These are phyloP conservation scores for Vanilla planifolia DNA, from an alignment of 106 monocot genomes.

Conservation along the genomic window DNA sequence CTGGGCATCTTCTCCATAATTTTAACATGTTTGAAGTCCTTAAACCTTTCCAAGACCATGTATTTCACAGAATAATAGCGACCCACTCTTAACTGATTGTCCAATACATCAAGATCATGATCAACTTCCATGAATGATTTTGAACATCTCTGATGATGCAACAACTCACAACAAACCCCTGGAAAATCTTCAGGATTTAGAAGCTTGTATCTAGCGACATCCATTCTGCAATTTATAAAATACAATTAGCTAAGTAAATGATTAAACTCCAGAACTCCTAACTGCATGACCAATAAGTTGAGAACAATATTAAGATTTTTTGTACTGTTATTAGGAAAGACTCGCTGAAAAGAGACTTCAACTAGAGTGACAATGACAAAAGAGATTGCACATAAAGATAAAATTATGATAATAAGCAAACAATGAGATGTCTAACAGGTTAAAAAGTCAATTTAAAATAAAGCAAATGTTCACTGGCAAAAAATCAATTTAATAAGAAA, in stretches of 20 bases:
- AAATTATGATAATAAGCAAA: too few relatives aligned
- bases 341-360: neutral
- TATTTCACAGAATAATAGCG: conserved; percentile 76
- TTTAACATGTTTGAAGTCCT: conserved; percentile 71
- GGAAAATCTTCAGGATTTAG: conserved; percentile 20
- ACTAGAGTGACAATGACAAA: neutral
- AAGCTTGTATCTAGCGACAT: conserved; percentile 68
- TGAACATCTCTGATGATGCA: conserved; percentile 16
- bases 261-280: neutral
- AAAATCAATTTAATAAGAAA: too few relatives aligned
- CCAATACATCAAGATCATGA: conserved; percentile 54
- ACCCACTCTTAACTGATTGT: conserved; percentile 51
- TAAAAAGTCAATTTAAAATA: too few relatives aligned
- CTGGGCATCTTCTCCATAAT: conserved; percentile 23
- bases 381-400: neutral
- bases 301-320: neutral
- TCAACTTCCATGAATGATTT: conserved; percentile 38
- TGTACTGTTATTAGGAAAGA: too few relatives aligned
- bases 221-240: conserved; percentile 58
- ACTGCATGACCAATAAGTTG: neutral
- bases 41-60: conserved; percentile 52
- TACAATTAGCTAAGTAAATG: conserved; percentile 16
- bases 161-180: conserved; percentile 10
- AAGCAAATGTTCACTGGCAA: too few relatives aligned
- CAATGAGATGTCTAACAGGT: too few relatives aligned